These are phyloP conservation scores for Scalesia atractyloides DNA, from an alignment of 129 eudicot genomes.

Conservation along the genomic window DNA sequence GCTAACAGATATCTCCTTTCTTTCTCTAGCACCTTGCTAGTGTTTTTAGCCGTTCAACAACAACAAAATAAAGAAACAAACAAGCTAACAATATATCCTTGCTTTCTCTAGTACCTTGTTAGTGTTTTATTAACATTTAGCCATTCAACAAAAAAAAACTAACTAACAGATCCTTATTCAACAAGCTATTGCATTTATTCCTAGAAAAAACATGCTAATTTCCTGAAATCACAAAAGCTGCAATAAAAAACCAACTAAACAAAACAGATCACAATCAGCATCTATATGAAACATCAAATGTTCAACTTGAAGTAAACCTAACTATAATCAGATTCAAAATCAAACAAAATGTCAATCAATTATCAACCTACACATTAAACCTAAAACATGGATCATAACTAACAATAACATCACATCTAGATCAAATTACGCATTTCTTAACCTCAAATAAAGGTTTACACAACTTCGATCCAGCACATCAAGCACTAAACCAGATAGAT, in stretches of 20 bases:
- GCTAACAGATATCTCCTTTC: too few relatives aligned
- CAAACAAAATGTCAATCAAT: slow-evolving; percentile 13
- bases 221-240: slow-evolving; percentile 3
- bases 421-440: slow-evolving; percentile 14
- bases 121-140: too few relatives aligned
- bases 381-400: neutral
- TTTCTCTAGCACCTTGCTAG: too few relatives aligned
- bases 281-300: slow-evolving; percentile 16
- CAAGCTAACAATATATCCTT: too few relatives aligned
- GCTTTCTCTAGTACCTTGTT: too few relatives aligned
- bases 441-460: slow-evolving; percentile 2
- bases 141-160: too few relatives aligned
- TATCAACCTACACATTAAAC: neutral
- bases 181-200: slow-evolving; percentile 19
- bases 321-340: slow-evolving; percentile 17
- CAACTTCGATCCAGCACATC: slow-evolving; percentile 27
- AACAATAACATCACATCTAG: slow-evolving; percentile 27
- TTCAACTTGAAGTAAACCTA: slow-evolving; percentile 23
- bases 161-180: slow-evolving; percentile 3
- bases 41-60: too few relatives aligned
- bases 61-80: too few relatives aligned
- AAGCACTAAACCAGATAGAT: slow-evolving; percentile 29
- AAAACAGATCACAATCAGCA: slow-evolving; percentile 26
- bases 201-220: slow-evolving; percentile 8
- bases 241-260: neutral